phyloP scores from a whole-genome alignment of 208 protist species.

The Endotrypanum monterogeii region DNA sequence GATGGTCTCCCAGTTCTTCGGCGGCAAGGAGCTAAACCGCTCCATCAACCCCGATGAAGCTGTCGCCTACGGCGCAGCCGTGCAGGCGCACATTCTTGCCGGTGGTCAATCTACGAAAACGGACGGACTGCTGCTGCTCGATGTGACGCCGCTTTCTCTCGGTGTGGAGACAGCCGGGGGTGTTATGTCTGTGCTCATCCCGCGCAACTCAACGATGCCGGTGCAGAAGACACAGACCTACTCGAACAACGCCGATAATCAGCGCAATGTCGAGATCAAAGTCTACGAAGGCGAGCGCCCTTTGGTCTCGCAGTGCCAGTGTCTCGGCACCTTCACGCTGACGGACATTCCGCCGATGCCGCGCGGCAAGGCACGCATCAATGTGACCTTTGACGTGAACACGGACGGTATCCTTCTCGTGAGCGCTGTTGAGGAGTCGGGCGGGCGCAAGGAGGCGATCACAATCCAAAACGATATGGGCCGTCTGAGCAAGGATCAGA shows the following conservation, averaged over 20 bases:
- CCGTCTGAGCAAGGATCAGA: conserved; percentile 94
- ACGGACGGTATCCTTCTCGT: conserved; percentile 98
- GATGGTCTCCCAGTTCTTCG: conserved; percentile 95
- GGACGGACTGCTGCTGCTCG: conserved; percentile 78
- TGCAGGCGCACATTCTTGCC: conserved; percentile 96
- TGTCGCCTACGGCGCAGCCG: conserved; percentile 95
- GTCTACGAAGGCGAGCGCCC: conserved; percentile 95
- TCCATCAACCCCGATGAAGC: conserved; percentile 95
- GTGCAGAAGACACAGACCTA: conserved; percentile 89
- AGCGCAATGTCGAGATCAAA: conserved; percentile 91
- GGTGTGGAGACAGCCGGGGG: conserved; percentile 94
- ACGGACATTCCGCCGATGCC: conserved; percentile 78
- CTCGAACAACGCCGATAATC: conserved; percentile 87
- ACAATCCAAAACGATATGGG: conserved; percentile 98
- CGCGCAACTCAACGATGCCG: conserved; percentile 85
- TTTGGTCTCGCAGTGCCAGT: conserved; percentile 93
- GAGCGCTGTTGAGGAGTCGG: conserved; percentile 93
- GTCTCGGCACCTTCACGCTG: conserved; percentile 95
- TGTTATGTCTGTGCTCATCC: conserved; percentile 95
- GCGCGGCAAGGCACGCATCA: conserved; percentile 96
- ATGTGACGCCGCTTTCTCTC: conserved; percentile 95
- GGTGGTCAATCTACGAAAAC: conserved; percentile 69
- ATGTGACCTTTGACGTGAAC: conserved; percentile 99
- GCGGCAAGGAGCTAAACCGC: conserved; percentile 93
- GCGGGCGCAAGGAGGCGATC: conserved; percentile 86